Conservation (phyloP, 441 rosid genomes). For the Biscutella laevigata region DNA sequence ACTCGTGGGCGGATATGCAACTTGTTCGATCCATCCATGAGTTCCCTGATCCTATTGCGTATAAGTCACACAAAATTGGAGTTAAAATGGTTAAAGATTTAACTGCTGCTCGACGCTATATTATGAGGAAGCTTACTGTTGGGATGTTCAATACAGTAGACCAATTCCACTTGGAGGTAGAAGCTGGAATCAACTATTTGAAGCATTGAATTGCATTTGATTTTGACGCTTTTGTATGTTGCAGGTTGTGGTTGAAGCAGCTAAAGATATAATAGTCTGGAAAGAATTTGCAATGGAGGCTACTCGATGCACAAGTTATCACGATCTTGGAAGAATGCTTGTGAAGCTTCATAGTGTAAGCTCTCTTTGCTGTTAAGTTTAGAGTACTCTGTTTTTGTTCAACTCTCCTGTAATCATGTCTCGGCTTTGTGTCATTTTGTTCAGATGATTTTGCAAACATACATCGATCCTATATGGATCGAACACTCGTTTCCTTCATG, state of each 20-base stretch:
- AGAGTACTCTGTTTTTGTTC: neutral
- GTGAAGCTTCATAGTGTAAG: conserved; percentile 77
- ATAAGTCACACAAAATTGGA: conserved; percentile 67
- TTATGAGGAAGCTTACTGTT: conserved; percentile 79
- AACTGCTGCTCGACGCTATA: conserved; percentile 66
- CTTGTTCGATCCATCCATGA: conserved; percentile 69
- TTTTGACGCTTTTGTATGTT: conserved; percentile 19
- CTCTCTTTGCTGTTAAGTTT: neutral
- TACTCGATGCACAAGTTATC: conserved; percentile 66
- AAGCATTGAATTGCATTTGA: conserved; percentile 14
- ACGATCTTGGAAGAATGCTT: conserved; percentile 86
- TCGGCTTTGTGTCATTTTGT: conserved; percentile 10
- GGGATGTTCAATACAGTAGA: conserved; percentile 84
- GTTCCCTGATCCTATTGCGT: conserved; percentile 84
- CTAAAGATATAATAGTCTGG: conserved; percentile 71
- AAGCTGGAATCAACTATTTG: neutral
- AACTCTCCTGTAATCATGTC: neutral
- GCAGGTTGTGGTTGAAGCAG: conserved; percentile 74
- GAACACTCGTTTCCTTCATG: conserved; percentile 49
- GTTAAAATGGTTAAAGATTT: conserved; percentile 81
- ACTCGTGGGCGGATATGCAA: conserved; percentile 98
- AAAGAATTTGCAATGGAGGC: conserved; percentile 87
- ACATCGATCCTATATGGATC: conserved; percentile 66
- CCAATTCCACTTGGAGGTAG: conserved; percentile 77
- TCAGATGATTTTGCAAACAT: conserved; percentile 73